Conservation (phyloP, 139 green algal genomes). For the Chlamydomonas eustigma region DNA sequence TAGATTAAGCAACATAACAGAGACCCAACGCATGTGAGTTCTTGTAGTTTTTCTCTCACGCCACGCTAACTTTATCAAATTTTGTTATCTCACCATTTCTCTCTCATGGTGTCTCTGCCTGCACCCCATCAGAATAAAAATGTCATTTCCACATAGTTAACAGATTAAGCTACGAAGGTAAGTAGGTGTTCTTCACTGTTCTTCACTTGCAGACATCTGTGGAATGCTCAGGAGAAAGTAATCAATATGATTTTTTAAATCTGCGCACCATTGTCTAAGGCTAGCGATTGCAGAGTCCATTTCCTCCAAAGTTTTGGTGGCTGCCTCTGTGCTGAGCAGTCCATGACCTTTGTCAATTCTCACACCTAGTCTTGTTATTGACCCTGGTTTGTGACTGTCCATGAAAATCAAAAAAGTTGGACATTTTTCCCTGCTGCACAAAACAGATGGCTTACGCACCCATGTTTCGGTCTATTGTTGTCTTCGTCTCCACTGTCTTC, state of each 20-base stretch:
- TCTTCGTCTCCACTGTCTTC: no score
- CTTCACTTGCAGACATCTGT: no score
- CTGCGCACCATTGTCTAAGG: neutral
- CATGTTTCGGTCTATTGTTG: no score
- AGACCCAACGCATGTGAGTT: no score
- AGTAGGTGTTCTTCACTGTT: neutral
- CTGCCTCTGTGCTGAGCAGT: neutral
- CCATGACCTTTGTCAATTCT: neutral
- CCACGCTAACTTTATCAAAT: neutral
- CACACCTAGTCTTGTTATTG: neutral
- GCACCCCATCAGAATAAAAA: neutral
- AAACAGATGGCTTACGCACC: no score
- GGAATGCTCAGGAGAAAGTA: no score
- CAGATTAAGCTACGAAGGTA: neutral
- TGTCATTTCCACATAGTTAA: neutral
- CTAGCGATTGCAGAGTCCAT: neutral
- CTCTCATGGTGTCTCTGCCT: neutral
- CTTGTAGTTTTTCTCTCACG: no score
- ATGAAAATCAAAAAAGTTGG: no score
- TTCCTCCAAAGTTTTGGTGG: neutral
- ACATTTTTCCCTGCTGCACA: no score
- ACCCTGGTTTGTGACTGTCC: neutral
- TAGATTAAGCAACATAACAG: no score
- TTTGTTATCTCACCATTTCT: conserved; percentile 2
- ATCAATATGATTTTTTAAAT: no score